Percentiles rank a stretch among this genome's conserved stretches.
Conservation (phyloP, 164 flowering plant species). For the Nymphaea thermarum region DNA sequence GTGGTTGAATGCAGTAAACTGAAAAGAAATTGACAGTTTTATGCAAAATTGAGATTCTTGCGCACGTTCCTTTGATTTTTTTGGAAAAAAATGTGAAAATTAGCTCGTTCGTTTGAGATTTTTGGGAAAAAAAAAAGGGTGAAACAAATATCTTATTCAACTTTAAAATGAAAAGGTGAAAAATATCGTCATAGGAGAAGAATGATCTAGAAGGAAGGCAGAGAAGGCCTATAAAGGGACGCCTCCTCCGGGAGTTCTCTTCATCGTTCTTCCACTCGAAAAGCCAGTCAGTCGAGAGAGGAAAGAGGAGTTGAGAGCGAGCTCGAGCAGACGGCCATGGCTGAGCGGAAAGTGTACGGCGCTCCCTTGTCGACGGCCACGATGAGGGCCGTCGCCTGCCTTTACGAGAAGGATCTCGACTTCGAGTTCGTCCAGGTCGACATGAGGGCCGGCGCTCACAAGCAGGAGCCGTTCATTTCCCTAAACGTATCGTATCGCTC, state of each 20-base stretch:
- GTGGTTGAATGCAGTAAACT: too few species aligned
- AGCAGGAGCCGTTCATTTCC: slow-evolving; percentile 8
- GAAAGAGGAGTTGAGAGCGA: neutral
- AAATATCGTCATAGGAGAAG: neutral
- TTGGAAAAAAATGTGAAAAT: neutral
- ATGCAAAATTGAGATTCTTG: too few species aligned
- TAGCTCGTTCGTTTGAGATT: neutral
- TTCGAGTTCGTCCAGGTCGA: slow-evolving; percentile 15
- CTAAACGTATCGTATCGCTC: neutral
- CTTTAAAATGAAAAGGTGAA: neutral
- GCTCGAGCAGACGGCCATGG: slow-evolving; percentile 9
- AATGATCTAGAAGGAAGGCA: neutral
- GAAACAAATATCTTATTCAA: neutral
- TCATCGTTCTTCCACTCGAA: neutral
- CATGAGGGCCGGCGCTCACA: slow-evolving; percentile 21
- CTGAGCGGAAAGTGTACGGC: slow-evolving; percentile 21
- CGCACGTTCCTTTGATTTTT: too few species aligned
- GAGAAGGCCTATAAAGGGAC: neutral
- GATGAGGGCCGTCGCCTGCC: slow-evolving; percentile 14
- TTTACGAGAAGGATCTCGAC: slow-evolving; percentile 20
- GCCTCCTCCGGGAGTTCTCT: neutral
- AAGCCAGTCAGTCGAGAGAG: neutral
- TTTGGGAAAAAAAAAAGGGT: neutral
- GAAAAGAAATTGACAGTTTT: too few species aligned
- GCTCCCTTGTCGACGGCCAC: slow-evolving; percentile 15